Base-by-base conservation (phyloP, 2,329 filamentous ascomycete species). In the Penicillium crustosum region DNA sequence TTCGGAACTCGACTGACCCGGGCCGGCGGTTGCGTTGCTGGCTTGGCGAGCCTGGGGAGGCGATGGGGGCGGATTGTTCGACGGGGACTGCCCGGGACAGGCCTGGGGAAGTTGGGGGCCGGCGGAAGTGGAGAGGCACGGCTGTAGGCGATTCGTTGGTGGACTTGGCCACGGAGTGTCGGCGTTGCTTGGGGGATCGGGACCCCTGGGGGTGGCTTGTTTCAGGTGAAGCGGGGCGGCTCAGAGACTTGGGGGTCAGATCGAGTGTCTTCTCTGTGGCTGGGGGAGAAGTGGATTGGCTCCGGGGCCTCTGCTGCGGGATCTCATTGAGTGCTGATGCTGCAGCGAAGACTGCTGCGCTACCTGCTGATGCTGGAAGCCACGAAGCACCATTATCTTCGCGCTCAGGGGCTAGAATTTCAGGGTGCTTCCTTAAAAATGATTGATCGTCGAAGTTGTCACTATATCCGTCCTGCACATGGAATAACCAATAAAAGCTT, bases 361-460 rank as follows among this genome's bases (percentile, higher is more conserved):
- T 61, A 57, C 62, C 65, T 44, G 55, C 58, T 36, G 51, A 56
- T 39, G 59, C 43, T 60, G 61, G 63, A 58, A 68, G 70, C 74
- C 75, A 76, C 77, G 78, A 80, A 81, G 76, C 77, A 78, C 76
- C 72, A 71, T 53, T 3, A 15, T 69, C 66, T 66, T 73, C 66
- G 66, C 64, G 62, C 60, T 69, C 66, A 66, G 71, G 75, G 52
- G 60, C 63, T 76, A 79, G 79, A 76, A 82, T 81, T 82, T 84
- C 84, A 81, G 82, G 83, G 83, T 82, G 78, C 76, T 78, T 77
- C 71, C 73, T 84, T 87, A 86, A 86, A 86, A 86, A 86, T 86
- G 83, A 81, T 77, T 80, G 70, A 52, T 76, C 70, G 57, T 73
- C 53, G 55, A 75, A 63, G 60, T 71, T 60, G 69, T 75, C 70